These are phyloP conservation scores for Piloderma croceum DNA, from an alignment of 768 basidiomycete species.

Conservation along the genomic window DNA sequence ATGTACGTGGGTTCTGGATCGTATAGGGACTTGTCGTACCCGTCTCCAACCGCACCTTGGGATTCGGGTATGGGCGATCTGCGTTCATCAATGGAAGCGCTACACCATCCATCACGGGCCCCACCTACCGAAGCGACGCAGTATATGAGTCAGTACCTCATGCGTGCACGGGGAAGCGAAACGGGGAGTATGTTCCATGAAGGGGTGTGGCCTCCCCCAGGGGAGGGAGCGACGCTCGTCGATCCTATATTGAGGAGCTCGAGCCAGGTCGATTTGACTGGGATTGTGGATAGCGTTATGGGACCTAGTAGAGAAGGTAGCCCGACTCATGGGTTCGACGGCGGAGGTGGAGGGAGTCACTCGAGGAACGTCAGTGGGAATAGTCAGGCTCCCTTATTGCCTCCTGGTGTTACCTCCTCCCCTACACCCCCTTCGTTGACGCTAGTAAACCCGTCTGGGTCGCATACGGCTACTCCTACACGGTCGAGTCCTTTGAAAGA, in stretches of 20 bases:
- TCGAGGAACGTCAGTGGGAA: no score
- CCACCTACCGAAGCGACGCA: no score
- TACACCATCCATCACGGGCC: no score
- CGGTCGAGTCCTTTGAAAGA: no score
- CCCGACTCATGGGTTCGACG: no score
- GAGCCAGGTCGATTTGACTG: conserved; percentile 6
- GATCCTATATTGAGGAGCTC: conserved; percentile 11
- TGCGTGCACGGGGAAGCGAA: conserved; percentile 7
- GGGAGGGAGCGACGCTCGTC: conserved; percentile 17
- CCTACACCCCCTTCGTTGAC: no score
- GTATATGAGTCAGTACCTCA: neutral
- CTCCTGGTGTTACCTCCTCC: no score
- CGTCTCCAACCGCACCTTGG: neutral
- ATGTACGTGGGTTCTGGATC: neutral
- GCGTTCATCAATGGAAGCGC: neutral
- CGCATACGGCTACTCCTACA: no score
- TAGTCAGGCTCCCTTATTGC: no score
- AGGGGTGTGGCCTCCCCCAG: conserved; percentile 19
- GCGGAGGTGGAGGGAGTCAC: no score
- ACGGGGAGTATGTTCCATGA: conserved; percentile 16
- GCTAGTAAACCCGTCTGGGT: no score
- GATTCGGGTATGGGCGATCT: neutral
- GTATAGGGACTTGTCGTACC: neutral
- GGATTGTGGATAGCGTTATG: conserved; percentile 28
- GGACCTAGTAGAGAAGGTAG: no score